Evolutionary conservation across 2,329 filamentous ascomycete species (phyloP), one percentile per base, ranked within the genome.

Genomic region (Xylaria digitata): DNA sequence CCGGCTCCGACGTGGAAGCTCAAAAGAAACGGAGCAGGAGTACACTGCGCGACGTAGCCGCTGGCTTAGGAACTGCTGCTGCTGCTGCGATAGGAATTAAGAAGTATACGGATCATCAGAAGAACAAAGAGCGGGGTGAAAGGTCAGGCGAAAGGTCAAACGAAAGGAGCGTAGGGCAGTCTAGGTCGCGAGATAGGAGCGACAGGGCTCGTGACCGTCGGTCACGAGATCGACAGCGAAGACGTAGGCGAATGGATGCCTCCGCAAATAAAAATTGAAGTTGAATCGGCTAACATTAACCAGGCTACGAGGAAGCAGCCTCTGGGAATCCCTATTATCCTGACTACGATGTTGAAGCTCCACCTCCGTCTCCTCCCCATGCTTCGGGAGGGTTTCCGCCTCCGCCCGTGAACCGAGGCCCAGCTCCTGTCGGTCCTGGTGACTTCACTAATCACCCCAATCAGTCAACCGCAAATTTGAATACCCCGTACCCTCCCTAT

Each of bases 31-130:
- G 86, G 66, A 89, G 86, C 72, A 82, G 80, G 70, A 89, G 86
- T 70, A 80, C 82, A 60, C 75, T 89, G 21, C 81, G 86, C 49
- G 81, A 89, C 59, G 79, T 88, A 71, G 86, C 87, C 17, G 83
- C 83, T 3, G 84, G 83, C 5, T 80, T 83, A n/a, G 84, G 82
- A 5, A 84, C 84, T 2, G 87, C 86, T 7, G 88, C 88, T 5
- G 87, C 88, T 0, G 88, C 87, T 5, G 26, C 26, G 26, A 84
- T 90, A 64, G 87, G 88, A 0, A 82, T 90, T 63, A 89, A 89
- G 74, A 86, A 88, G 73, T 87, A 85, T 67, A 82, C 84, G 66
- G 84, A 87, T 73, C 78, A 76, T 61, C 78, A 81, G 75, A 82
- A 85, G 62, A 79, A 77, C 26, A 72, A 82, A 80, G 68, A 84